A percentile compares a stretch with the other conserved stretches of the same genome.
phyloP scores from a whole-genome alignment of 345 rosid species.

The Arabis alpina region DNA sequence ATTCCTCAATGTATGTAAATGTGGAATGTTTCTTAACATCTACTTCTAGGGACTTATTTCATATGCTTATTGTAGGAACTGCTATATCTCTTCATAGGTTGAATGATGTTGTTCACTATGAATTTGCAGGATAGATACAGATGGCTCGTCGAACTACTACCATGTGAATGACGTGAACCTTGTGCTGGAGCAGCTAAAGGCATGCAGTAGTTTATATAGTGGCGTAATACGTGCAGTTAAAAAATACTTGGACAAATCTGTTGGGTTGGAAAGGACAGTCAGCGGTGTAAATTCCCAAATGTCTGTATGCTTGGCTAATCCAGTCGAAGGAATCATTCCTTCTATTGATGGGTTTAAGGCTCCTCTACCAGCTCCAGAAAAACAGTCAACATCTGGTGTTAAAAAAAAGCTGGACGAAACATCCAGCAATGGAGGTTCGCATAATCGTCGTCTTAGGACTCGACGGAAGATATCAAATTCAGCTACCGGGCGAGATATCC shows the following conservation, averaged over 20 bases:
- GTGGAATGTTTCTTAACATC: conserved; percentile 14
- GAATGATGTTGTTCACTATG: conserved; percentile 33
- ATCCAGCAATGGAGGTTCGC: conserved; percentile 49
- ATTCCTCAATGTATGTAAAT: conserved; percentile 20
- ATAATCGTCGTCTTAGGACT: conserved; percentile 36
- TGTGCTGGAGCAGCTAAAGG: conserved; percentile 67
- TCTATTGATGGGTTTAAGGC: conserved; percentile 39
- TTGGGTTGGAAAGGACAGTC: conserved; percentile 43
- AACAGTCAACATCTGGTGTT: conserved; percentile 38
- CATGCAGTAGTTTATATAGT: conserved; percentile 55
- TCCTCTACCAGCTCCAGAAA: conserved; percentile 33
- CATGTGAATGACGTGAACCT: conserved; percentile 59
- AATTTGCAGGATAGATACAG: conserved; percentile 78
- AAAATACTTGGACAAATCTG: conserved; percentile 63
- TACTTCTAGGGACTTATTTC: conserved; percentile 13
- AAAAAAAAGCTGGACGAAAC: conserved; percentile 44
- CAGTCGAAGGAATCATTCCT: conserved; percentile 44
- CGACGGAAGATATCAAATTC: conserved; percentile 44
- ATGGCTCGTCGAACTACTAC: conserved; percentile 62
- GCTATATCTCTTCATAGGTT: conserved; percentile 28
- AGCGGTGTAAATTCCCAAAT: conserved; percentile 49
- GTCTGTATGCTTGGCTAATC: conserved; percentile 38
- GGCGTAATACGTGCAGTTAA: conserved; percentile 63
- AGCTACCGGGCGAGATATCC: conserved; percentile 45
- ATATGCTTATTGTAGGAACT: conserved; percentile 23